Evolutionary conservation across 352 stramenopile species (phyloP), one percentile per base, ranked within the genome.

Genomic region (Bremia lactucae): DNA sequence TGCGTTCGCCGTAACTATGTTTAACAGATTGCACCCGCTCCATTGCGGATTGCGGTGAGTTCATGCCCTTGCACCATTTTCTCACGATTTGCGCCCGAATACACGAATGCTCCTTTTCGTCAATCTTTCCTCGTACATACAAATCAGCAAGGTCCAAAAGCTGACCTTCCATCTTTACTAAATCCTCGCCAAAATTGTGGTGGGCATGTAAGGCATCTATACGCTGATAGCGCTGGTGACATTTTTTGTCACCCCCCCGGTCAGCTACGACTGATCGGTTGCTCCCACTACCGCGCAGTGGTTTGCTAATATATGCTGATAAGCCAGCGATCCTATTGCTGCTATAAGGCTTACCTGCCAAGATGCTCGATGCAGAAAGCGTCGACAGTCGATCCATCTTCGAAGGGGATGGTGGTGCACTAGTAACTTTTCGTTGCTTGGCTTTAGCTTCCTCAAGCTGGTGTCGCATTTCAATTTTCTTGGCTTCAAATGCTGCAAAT

Each of bases 401-500:
- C 1, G 66, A 66, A 2, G 73, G 73, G 2, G 73, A 86, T 16
- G 73, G 49, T 9, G 73, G 73, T 4, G 69, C 65, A 22, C 57
- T 63, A 1, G 51, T 52, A 8, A 52, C 49, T 28, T 59, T 62
- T 8, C 62, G 59, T 38, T 74, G 59, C 51, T 68, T 81, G 1
- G 46, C 53, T 52, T 83, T 83, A 10, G 68, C 60, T 55, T 80
- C 67, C 46, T 88, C 72, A 41, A 86, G 67, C 46, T 89, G 76
- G 31, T 87, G 72, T 18, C 76, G 67, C 76, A 90, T 85, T 38
- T 87, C 75, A 39, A 84, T 86, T 51, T 88, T 91, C 52, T 86
- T 87, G 31, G 78, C 72, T 51, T 86, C 72, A 41, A 85, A 87
- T 6, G 72, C 69, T 16, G 69, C 72, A 37, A 87, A 87, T 3